These are phyloP conservation scores for Saturnispora quitensis DNA, from an alignment of 805 yeast genomes.

Conservation along the genomic window DNA sequence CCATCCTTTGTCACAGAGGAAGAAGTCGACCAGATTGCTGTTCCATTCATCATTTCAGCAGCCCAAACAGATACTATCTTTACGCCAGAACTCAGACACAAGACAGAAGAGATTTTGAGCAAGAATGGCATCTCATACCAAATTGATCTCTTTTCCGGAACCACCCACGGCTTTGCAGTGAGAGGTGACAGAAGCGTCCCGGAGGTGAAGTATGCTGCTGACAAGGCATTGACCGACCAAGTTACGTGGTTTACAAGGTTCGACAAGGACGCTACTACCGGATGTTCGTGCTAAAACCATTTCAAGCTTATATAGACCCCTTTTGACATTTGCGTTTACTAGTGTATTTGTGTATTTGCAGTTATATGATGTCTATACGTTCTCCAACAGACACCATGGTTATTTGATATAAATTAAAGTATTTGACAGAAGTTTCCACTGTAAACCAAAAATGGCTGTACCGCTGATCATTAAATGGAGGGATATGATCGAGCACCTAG, in stretches of 20 bases:
- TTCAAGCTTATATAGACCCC: not conserved
- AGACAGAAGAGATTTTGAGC: conserved; percentile 43
- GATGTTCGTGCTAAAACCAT: not conserved
- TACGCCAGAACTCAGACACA: conserved; percentile 51
- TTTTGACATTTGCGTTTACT: not conserved
- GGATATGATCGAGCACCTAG: too few species aligned
- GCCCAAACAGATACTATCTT: conserved; percentile 65
- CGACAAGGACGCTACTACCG: conserved; percentile 24
- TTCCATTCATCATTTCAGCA: conserved; percentile 62
- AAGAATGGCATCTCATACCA: conserved; percentile 49
- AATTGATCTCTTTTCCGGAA: conserved; percentile 53
- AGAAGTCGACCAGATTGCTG: conserved; percentile 49
- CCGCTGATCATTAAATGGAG: too few species aligned
- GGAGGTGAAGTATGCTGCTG: conserved; percentile 51
- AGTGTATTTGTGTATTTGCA: not conserved
- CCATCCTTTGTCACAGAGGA: conserved; percentile 66
- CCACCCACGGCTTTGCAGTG: conserved; percentile 68
- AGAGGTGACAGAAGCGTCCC: conserved; percentile 62
- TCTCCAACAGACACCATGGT: not conserved
- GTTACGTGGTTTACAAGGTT: conserved; percentile 23
- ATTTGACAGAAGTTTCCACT: not conserved
- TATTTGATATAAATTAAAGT: too few species aligned
- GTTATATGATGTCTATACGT: not conserved
- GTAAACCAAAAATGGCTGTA: too few species aligned
- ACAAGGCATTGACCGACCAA: conserved; percentile 50